Percentiles rank a stretch among this genome's conserved stretches.
Evolutionary conservation across 305 asterid genomes (phyloP).

Genomic region (Solanum hybrid): DNA sequence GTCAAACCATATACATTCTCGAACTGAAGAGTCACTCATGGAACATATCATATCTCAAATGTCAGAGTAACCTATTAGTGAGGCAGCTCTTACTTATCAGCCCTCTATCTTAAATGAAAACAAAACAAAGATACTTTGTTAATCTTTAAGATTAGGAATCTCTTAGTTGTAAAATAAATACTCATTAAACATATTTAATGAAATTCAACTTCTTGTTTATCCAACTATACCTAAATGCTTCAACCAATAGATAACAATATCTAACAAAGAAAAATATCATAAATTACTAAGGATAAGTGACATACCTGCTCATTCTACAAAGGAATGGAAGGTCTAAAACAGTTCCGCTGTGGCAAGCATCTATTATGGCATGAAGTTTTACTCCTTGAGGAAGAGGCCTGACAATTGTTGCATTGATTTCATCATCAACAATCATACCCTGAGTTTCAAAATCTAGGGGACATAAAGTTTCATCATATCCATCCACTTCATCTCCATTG

Average conservation of each 20-base stretch:
- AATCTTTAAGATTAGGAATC: background rate
- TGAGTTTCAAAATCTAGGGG: conserved; percentile 91
- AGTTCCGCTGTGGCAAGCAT: conserved; percentile 95
- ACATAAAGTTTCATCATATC: conserved; percentile 90
- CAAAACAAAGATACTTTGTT: background rate
- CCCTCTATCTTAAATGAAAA: background rate
- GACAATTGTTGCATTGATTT: conserved; percentile 74
- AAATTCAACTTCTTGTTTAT: background rate
- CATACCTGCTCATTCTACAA: conserved; percentile 88
- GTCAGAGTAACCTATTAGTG: background rate
- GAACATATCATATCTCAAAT: background rate
- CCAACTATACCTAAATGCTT: background rate
- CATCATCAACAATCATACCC: conserved; percentile 96
- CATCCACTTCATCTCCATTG: conserved; percentile 92
- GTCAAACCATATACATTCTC: background rate
- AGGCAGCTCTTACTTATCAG: background rate
- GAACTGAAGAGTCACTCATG: background rate
- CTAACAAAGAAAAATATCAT: background rate
- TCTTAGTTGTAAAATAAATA: background rate
- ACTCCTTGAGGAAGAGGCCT: conserved; percentile 74
- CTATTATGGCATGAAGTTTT: conserved; percentile 82
- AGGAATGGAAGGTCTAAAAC: conserved; percentile 81
- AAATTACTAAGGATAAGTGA: background rate
- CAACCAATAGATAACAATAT: background rate
- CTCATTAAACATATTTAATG: background rate